Percentiles rank a stretch among this genome's conserved stretches.
Evolutionary conservation across 345 rosid species (phyloP).

Genomic region (Hibiscus tridactylites): DNA sequence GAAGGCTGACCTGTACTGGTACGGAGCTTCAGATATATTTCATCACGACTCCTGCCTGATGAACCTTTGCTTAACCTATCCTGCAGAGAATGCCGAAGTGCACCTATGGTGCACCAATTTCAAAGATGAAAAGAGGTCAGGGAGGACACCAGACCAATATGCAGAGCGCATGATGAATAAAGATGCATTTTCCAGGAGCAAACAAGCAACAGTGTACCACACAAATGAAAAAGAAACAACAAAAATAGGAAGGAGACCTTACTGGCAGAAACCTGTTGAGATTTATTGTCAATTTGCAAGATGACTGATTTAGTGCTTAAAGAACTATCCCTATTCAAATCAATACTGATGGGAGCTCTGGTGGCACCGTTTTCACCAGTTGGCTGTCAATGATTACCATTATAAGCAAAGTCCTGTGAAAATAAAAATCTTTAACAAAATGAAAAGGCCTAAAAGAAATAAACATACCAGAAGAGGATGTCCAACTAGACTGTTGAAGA

Average conservation of each 20-base stretch:
- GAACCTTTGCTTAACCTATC: slow-evolving; percentile 87
- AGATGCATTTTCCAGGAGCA: background rate
- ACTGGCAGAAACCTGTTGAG: slow-evolving; percentile 97
- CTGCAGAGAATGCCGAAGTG: slow-evolving; percentile 84
- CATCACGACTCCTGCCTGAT: slow-evolving; percentile 79
- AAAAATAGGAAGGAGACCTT: slow-evolving; percentile 19
- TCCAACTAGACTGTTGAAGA: slow-evolving; percentile 86
- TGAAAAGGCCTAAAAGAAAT: slow-evolving; percentile 1
- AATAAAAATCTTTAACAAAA: slow-evolving; percentile 5
- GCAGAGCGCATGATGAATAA: background rate
- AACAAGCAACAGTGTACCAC: background rate
- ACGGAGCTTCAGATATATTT: slow-evolving; percentile 78
- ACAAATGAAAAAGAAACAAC: background rate
- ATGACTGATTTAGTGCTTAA: slow-evolving; percentile 67
- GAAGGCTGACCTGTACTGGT: slow-evolving; percentile 65
- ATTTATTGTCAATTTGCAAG: slow-evolving; percentile 78
- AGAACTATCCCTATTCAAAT: slow-evolving; percentile 62
- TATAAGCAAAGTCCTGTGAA: slow-evolving; percentile 13
- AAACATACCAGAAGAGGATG: slow-evolving; percentile 87
- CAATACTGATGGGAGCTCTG: slow-evolving; percentile 79
- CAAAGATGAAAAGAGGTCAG: slow-evolving; percentile 20
- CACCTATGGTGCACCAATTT: slow-evolving; percentile 39
- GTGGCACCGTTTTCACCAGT: slow-evolving; percentile 99
- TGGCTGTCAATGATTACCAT: slow-evolving; percentile 45
- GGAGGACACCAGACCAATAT: slow-evolving; percentile 11